These are phyloP conservation scores for Lasiosphaeria ovina DNA, from an alignment of 495 filamentous ascomycete species.

Conservation along the genomic window DNA sequence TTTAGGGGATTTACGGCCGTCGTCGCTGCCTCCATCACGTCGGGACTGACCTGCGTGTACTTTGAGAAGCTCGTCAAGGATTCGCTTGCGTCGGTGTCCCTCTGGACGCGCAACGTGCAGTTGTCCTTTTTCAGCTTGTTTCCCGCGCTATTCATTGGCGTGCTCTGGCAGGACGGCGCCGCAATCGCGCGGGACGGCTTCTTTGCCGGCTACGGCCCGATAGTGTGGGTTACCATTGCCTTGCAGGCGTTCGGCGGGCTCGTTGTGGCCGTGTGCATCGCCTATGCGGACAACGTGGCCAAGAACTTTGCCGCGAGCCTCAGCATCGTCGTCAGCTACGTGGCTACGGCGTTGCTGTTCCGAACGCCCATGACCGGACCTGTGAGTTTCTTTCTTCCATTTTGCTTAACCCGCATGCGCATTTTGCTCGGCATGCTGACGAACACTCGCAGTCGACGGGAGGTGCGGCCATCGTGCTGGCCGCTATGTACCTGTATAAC, in stretches of 20 bases:
- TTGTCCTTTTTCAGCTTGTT: constrained; percentile 71
- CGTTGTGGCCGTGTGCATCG: constrained; percentile 62
- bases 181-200: constrained; percentile 62
- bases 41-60: constrained; percentile 63
- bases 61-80: constrained; percentile 75
- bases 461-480: constrained; percentile 21
- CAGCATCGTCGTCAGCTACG: constrained; percentile 52
- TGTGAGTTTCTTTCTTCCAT: constrained; percentile 17
- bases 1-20: constrained; percentile 60
- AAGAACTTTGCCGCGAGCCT: constrained; percentile 67
- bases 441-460: constrained; percentile 35
- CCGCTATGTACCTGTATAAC: constrained; percentile 25
- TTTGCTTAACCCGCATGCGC: not conserved
- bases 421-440: constrained; percentile 18
- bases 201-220: constrained; percentile 69
- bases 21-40: constrained; percentile 58
- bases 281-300: constrained; percentile 60
- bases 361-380: constrained; percentile 20
- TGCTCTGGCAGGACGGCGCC: constrained; percentile 68
- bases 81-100: constrained; percentile 52
- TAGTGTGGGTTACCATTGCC: constrained; percentile 63
- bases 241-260: constrained; percentile 67
- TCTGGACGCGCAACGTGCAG: constrained; percentile 75
- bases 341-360: constrained; percentile 22
- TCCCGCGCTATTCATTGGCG: constrained; percentile 67